Base-by-base conservation (phyloP, 768 basidiomycete species). In the Cystobasidium tubakii region DNA sequence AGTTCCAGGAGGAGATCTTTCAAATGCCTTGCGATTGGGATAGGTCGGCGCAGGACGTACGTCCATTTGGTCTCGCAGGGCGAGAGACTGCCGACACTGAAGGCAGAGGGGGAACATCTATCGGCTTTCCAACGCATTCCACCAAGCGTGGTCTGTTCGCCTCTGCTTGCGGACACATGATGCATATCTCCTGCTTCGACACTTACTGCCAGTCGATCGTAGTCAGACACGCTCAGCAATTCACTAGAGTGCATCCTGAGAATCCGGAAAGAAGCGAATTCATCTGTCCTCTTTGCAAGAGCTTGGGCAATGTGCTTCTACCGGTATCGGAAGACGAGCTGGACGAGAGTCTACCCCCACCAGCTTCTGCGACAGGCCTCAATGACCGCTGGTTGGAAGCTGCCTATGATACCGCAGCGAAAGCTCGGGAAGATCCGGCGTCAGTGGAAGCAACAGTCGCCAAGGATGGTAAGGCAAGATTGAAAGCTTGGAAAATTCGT, bases 251-350 rank as follows among this genome's bases (percentile, higher is more conserved):
- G 76, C 95, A 96, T 79, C 94, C 96, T 0, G 95, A 98, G 80
- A 90, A 88, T 78, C 91, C 93, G n/a, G 87, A 89, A 19, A 86
- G 96, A 46, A 89, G 90, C 77, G 96, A 99, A 79, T 98, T 89
- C 82, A 90, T 97, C 60, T 99, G 96, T 77, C 96, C 96, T 0
- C 83, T 99, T 2, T 99, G 96, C 84, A 98, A 98, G 82, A 92
- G 91, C 77, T 84, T 97, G 6, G 93, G 95, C 1, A 99, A 99
- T 81, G 87, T 92, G 34, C 88, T 99, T 50, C 84, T 99, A 0
- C 96, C 96, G 0, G 88, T 94, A 1, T 63, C 72, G 15, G 62
- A 73, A 19, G 69, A 71, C 21, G 72, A 73, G 13, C 44, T 66
- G 10, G 64, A 73, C 12, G 43, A 43, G 7, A 7, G 33, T 31